These are phyloP conservation scores for Chenopodium formosanum DNA, from an alignment of 148 eudicot species.

Conservation along the genomic window DNA sequence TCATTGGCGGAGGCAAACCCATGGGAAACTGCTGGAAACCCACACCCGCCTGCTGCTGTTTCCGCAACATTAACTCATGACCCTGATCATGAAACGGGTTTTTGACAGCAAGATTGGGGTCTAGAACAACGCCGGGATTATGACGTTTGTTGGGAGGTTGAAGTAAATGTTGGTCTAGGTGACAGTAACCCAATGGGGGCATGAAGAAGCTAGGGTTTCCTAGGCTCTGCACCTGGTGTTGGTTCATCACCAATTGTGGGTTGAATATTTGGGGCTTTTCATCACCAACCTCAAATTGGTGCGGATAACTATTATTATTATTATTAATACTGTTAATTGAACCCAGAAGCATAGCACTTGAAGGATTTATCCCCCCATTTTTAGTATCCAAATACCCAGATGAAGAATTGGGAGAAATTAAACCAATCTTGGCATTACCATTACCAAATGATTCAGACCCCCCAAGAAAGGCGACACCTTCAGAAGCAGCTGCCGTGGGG, in stretches of 20 bases:
- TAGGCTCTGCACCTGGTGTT: slow-evolving; percentile 41
- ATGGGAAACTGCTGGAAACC: slow-evolving; percentile 17
- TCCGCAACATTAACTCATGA: slow-evolving; percentile 27
- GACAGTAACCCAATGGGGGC: slow-evolving; percentile 36
- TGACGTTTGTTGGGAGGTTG: slow-evolving; percentile 64
- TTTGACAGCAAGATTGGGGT: slow-evolving; percentile 26
- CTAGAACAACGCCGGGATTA: slow-evolving; percentile 50
- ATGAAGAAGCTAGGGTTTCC: slow-evolving; percentile 52
- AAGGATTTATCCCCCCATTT: slow-evolving; percentile 14
- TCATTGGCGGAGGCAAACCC: slow-evolving; percentile 30
- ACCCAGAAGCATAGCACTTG: background rate
- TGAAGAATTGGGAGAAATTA: slow-evolving; percentile 25
- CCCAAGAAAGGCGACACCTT: slow-evolving; percentile 8
- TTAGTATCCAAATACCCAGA: slow-evolving; percentile 28
- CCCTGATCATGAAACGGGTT: slow-evolving; percentile 41
- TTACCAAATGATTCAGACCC: slow-evolving; percentile 7
- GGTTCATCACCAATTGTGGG: slow-evolving; percentile 48
- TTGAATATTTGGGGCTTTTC: slow-evolving; percentile 49
- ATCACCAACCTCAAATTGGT: slow-evolving; percentile 33
- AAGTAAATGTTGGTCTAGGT: slow-evolving; percentile 34
- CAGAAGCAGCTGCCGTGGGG: background rate
- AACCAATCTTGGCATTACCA: slow-evolving; percentile 18
- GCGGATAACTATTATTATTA: background rate
- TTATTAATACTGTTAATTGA: background rate
- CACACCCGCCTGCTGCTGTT: slow-evolving; percentile 22